These are phyloP conservation scores for Hemileia vastatrix DNA, from an alignment of 1,284 basidiomycete genomes.

Conservation along the genomic window DNA sequence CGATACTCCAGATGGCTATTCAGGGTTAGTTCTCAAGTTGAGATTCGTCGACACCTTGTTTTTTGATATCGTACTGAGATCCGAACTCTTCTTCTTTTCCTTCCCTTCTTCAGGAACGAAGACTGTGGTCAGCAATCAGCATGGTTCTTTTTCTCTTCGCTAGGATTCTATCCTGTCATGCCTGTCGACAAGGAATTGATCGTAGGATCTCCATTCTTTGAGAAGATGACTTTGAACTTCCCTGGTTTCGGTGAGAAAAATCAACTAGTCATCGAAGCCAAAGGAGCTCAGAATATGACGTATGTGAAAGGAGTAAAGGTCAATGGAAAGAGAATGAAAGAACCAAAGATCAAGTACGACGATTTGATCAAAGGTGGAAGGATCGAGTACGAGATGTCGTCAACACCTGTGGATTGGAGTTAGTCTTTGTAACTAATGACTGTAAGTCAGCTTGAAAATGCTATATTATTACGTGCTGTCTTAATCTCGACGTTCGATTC, in stretches of 20 bases:
- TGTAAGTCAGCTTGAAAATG: too few species aligned
- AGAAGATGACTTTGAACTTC: constrained; percentile 23
- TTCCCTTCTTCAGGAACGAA: constrained; percentile 55
- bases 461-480: too few species aligned
- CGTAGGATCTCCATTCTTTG: constrained; percentile 26
- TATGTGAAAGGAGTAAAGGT: constrained; percentile 24
- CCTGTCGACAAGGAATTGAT: constrained; percentile 25
- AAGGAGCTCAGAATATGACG: constrained; percentile 20
- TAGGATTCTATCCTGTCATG: constrained; percentile 82
- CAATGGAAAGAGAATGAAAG: constrained; percentile 19
- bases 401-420: constrained; percentile 22
- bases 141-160: constrained; percentile 69
- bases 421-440: too few species aligned
- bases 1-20: constrained; percentile 57
- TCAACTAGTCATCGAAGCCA: constrained; percentile 23
- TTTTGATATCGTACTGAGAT: too few species aligned
- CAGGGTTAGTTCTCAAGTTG: constrained; percentile 51
- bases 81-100: not conserved
- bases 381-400: constrained; percentile 25
- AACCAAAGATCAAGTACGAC: constrained; percentile 25
- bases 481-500: too few species aligned
- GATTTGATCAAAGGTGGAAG: constrained; percentile 26
- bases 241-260: constrained; percentile 1
- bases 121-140: constrained; percentile 83
- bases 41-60: too few species aligned